Percentiles rank a stretch among this genome's conserved stretches.
Evolutionary conservation across 768 basidiomycete species (phyloP).

Genomic region (Lepiota venenata): DNA sequence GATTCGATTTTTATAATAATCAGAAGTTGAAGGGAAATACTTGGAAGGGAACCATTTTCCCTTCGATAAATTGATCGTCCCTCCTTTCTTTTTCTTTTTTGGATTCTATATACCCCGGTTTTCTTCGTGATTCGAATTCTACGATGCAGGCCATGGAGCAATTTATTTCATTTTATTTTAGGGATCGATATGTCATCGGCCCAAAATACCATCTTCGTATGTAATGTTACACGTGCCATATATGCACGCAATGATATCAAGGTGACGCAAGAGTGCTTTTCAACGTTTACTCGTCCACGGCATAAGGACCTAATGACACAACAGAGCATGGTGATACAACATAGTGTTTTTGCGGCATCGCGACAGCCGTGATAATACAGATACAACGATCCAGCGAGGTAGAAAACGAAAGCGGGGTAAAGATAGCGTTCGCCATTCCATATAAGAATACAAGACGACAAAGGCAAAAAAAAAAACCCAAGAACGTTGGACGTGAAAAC

Average conservation of each 20-base stretch:
- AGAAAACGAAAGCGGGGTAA: neutral
- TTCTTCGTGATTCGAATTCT: too few species aligned
- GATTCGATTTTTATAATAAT: too few species aligned
- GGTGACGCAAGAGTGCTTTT: neutral
- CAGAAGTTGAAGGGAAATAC: too few species aligned
- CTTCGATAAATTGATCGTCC: too few species aligned
- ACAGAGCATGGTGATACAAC: slow-evolving; percentile 1
- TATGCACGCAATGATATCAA: neutral
- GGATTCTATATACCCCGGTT: too few species aligned
- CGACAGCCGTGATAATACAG: neutral
- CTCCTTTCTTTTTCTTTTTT: too few species aligned
- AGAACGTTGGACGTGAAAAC: neutral
- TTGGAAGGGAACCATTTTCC: too few species aligned
- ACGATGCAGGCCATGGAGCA: too few species aligned
- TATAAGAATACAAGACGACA: neutral
- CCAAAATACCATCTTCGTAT: too few species aligned
- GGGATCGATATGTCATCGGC: too few species aligned
- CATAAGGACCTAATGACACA: neutral
- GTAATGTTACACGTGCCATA: neutral
- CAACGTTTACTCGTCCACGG: slow-evolving; percentile 2
- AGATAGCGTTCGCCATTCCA: neutral
- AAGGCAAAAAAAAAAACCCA: neutral
- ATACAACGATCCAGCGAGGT: neutral
- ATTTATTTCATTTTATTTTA: too few species aligned
- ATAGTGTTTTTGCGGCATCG: neutral